Evolutionary conservation across 495 filamentous ascomycete species (phyloP).

Genomic region (Penicillium goetzii): DNA sequence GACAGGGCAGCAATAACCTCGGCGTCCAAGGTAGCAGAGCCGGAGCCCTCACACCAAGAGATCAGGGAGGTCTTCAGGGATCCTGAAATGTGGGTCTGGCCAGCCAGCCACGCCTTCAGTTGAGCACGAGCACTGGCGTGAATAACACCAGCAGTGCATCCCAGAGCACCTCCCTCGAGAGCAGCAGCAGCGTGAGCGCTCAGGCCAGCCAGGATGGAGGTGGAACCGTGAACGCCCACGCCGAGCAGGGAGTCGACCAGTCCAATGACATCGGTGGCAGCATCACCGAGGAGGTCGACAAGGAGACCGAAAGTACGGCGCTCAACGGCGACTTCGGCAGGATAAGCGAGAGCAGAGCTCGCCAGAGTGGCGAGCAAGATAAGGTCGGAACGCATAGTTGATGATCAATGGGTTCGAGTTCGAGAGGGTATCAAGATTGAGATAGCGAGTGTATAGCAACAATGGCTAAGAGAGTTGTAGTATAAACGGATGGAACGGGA

Average conservation of each 20-base stretch:
- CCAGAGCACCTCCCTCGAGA: constrained; percentile 44
- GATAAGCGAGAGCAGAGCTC: constrained; percentile 40
- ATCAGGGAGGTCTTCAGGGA: constrained; percentile 21
- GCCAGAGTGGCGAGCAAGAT: constrained; percentile 47
- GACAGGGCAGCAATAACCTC: constrained; percentile 38
- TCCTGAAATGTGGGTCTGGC: constrained; percentile 32
- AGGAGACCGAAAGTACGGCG: constrained; percentile 35
- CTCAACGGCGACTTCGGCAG: constrained; percentile 36
- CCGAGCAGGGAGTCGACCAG: constrained; percentile 34
- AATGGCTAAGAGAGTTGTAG: constrained; percentile 8
- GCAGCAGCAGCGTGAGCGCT: constrained; percentile 46
- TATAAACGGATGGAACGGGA: constrained; percentile 21
- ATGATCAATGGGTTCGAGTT: constrained; percentile 9
- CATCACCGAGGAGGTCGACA: constrained; percentile 23
- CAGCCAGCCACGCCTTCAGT: constrained; percentile 40
- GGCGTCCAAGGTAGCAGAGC: constrained; percentile 19
- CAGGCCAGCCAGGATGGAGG: constrained; percentile 36
- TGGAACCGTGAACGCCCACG: constrained; percentile 23
- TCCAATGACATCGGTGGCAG: constrained; percentile 25
- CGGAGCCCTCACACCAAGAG: constrained; percentile 23
- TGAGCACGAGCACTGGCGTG: constrained; percentile 36
- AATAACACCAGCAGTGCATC: constrained; percentile 41
- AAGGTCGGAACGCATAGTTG: constrained; percentile 47
- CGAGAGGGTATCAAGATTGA: constrained; percentile 4
- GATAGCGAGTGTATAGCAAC: constrained; percentile 29